A percentile compares a stretch with the other conserved stretches of the same genome.
Evolutionary conservation across 805 yeast genomes (phyloP).

Genomic region (Starmerella floricola): DNA sequence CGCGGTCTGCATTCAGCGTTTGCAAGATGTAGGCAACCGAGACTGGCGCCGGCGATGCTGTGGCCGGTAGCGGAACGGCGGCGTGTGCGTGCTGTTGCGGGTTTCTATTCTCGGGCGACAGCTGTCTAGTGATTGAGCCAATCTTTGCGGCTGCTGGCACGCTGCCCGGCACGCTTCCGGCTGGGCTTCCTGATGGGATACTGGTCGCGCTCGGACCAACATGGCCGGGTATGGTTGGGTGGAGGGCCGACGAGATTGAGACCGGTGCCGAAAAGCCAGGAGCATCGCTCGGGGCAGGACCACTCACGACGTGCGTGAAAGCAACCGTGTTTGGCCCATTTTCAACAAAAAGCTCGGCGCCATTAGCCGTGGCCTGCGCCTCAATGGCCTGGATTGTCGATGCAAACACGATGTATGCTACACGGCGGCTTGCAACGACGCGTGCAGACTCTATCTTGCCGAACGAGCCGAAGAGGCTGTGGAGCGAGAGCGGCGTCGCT

Average conservation of each 20-base stretch:
- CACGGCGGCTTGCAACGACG: slow-evolving; percentile 36
- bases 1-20: slow-evolving; percentile 28
- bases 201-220: too few species aligned
- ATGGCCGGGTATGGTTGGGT: too few species aligned
- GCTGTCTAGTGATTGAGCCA: background rate
- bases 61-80: background rate
- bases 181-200: too few species aligned
- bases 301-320: slow-evolving; percentile 57
- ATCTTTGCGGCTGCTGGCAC: background rate
- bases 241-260: too few species aligned
- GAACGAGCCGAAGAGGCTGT: slow-evolving; percentile 48
- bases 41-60: slow-evolving; percentile 18
- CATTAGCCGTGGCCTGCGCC: slow-evolving; percentile 67
- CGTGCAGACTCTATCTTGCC: slow-evolving; percentile 53
- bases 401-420: slow-evolving; percentile 61
- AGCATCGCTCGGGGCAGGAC: slow-evolving; percentile 3
- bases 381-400: slow-evolving; percentile 63
- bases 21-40: slow-evolving; percentile 25
- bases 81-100: background rate
- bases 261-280: too few species aligned
- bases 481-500: slow-evolving; percentile 43
- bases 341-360: slow-evolving; percentile 73
- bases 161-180: too few species aligned
- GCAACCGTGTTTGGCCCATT: slow-evolving; percentile 61
- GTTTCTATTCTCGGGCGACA: background rate